Base-by-base conservation (phyloP, 164 flowering plant species). In the Stephania cephalantha region DNA sequence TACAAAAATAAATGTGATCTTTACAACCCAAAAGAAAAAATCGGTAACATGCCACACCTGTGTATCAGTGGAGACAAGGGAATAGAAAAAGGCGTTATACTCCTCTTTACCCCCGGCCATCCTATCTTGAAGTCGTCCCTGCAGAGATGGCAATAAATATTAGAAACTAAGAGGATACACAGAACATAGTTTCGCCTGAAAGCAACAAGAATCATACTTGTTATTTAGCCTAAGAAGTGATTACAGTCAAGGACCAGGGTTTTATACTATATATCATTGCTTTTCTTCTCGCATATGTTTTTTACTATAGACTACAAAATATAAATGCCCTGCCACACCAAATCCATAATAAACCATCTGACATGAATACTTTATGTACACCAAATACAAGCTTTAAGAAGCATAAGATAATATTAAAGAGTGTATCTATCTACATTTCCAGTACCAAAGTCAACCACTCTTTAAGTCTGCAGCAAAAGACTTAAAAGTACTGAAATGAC, bases 71-170 rank as follows among this genome's bases (percentile, higher is more conserved):
- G 99, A 95, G 52, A 95, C 99, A 22, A 95, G 90, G 73, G 98
- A 95, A 83, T 95, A 95, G 83, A 95, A 95, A 64, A 93, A 95
- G 15, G 99, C 99, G 85, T 95, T 94, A 80, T 93, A 95, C 80
- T 95, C 99, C 81, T 95, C 98, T 82, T 92, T 93, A 35, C 99
- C 99, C 61, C 99, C 99, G 35, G 97, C 91, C 93, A 92, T 86
- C 75, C 99, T 86, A 85, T 95, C 99, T 76, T 93, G 89, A 80
- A 78, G 87, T 70, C 84, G 87, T 81, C 99, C 99, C 99, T 95
- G 85, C 35, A 70, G 73, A 78, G 35, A 70, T 68, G 61, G 75
- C 64, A 52, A 53, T 35, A 63, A 44, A 69, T 35, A 53, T n/a
- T 55, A 46, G 46, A 71, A 73, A 52, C 73, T 48, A 48, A 71